Evolutionary conservation across 768 basidiomycete genomes (phyloP).

Genomic region (Infundibulicybe gibba): DNA sequence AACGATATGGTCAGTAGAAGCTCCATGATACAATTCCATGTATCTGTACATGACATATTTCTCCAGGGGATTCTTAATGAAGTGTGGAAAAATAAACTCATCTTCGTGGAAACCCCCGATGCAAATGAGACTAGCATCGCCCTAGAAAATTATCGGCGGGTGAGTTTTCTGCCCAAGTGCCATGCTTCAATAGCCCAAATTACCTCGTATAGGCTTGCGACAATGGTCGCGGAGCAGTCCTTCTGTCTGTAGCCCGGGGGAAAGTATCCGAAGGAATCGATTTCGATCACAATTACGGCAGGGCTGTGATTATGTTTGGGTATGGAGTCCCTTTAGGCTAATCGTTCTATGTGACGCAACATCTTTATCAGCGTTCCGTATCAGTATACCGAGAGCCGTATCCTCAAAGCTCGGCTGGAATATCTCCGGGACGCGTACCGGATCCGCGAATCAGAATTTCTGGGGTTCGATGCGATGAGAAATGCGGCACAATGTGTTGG

Average conservation of each 20-base stretch:
- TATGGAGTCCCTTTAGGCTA: conserved; percentile 25
- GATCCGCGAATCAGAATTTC: conserved; percentile 96
- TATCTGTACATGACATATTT: not conserved
- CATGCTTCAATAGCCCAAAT: conserved; percentile 1
- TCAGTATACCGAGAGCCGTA: conserved; percentile 97
- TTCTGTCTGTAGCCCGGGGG: conserved; percentile 95
- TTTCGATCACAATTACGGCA: conserved; percentile 99
- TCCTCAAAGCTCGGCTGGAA: conserved; percentile 94
- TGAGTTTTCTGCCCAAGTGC: conserved; percentile 25
- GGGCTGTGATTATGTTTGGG: conserved; percentile 99
- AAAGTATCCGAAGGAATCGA: conserved; percentile 99
- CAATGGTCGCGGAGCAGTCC: conserved; percentile 94
- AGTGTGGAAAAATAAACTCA: conserved; percentile 99
- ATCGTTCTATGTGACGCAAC: conserved; percentile 8
- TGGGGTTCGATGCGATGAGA: conserved; percentile 99
- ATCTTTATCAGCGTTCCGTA: conserved; percentile 73
- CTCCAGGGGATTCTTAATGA: conserved; percentile 93
- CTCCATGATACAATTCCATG: not conserved
- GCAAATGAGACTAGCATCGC: conserved; percentile 99
- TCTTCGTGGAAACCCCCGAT: conserved; percentile 99
- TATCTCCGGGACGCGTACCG: conserved; percentile 98
- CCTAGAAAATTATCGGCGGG: conserved; percentile 93
- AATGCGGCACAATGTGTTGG: conserved; percentile 99
- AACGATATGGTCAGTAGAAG: conserved; percentile 88
- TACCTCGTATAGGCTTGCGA: conserved; percentile 76